These are phyloP conservation scores for Cytospora chrysosperma DNA, from an alignment of 2,329 filamentous ascomycete species.

Conservation along the genomic window DNA sequence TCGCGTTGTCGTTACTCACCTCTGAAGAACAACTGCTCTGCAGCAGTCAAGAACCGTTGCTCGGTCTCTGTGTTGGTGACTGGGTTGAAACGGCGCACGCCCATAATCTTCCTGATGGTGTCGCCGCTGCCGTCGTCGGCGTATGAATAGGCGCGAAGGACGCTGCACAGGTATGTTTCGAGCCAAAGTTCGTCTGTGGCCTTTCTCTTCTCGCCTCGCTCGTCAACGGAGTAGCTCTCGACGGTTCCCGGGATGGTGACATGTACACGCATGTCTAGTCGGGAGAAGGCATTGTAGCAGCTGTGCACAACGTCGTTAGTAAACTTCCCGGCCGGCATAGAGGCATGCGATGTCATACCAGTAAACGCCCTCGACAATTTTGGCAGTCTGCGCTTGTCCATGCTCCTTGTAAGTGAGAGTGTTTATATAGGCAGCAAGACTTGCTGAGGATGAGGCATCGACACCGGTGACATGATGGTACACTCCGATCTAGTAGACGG, in stretches of 20 bases:
- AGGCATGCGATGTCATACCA: conserved; percentile 60
- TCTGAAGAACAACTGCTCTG: conserved; percentile 92
- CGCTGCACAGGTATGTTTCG: conserved; percentile 94
- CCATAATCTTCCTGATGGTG: conserved; percentile 93
- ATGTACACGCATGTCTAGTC: conserved; percentile 97
- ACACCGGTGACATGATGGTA: conserved; percentile 98
- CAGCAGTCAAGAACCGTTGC: conserved; percentile 91
- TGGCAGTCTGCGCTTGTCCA: conserved; percentile 71
- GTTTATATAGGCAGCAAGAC: conserved; percentile 96
- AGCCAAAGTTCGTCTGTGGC: conserved; percentile 94
- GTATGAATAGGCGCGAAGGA: conserved; percentile 92
- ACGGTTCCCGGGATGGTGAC: conserved; percentile 96
- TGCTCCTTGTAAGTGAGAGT: conserved; percentile 89
- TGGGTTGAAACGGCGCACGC: conserved; percentile 95
- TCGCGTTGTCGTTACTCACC: conserved; percentile 48
- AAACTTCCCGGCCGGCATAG: background rate
- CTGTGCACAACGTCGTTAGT: conserved; percentile 34
- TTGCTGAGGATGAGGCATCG: conserved; percentile 95
- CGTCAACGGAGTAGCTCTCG: conserved; percentile 96
- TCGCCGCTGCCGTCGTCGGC: conserved; percentile 94
- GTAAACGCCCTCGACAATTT: conserved; percentile 91
- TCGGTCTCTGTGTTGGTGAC: conserved; percentile 98
- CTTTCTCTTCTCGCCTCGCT: conserved; percentile 90
- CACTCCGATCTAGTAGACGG: conserved; percentile 67
- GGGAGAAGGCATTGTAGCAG: conserved; percentile 99